phyloP scores from a whole-genome alignment of 768 basidiomycete species.

The Suillus hirtellus region DNA sequence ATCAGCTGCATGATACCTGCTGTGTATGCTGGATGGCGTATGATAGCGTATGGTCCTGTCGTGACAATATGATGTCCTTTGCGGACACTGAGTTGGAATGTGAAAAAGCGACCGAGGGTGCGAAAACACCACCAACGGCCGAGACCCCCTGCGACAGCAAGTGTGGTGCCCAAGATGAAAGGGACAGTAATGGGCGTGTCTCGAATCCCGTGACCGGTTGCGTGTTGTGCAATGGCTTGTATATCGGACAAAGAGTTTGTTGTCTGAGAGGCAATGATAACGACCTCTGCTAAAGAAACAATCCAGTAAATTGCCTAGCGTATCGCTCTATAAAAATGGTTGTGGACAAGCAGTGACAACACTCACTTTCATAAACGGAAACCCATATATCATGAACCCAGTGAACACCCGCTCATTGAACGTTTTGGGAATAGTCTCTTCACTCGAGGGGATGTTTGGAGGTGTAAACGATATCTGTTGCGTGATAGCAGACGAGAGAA shows the following conservation, averaged over 20 bases:
- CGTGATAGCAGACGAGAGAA: constrained; percentile 41
- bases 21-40: constrained; percentile 46
- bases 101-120: constrained; percentile 41
- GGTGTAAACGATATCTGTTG: constrained; percentile 45
- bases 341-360: not conserved
- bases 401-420: constrained; percentile 1
- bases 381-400: not conserved
- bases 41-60: constrained; percentile 43
- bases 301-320: not conserved
- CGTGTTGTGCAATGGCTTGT: not conserved
- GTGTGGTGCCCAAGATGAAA: constrained; percentile 24
- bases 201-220: not conserved
- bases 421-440: constrained; percentile 27
- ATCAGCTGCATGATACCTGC: constrained; percentile 21
- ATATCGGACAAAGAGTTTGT: not conserved
- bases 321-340: not conserved
- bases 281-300: constrained; percentile 2
- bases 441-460: constrained; percentile 41
- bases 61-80: constrained; percentile 43
- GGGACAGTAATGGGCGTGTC: constrained; percentile 1
- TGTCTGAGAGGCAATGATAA: not conserved
- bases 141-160: constrained; percentile 24
- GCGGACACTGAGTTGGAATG: constrained; percentile 44
- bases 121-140: constrained; percentile 30
- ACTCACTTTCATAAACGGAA: not conserved